Evolutionary conservation across 768 basidiomycete genomes (phyloP), one percentile per base, ranked within the genome.

Genomic region (Lactarius quietus): DNA sequence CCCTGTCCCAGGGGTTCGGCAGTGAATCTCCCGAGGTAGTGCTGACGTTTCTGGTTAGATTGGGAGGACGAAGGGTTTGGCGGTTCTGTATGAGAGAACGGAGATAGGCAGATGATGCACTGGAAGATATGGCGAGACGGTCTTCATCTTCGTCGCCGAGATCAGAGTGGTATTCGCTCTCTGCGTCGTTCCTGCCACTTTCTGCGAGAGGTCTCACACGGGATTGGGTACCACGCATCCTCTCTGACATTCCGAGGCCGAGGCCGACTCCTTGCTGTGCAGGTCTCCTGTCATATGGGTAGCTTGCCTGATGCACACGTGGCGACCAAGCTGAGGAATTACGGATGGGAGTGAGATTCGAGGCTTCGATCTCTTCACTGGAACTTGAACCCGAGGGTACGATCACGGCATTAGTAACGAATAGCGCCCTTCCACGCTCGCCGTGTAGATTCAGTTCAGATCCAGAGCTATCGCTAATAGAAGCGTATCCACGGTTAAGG

Each of bases 341-440:
- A 35, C n/a, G 31, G 23, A 43, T 23, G 15, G 57, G 26, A 18
- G 48, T n/a, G 10, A 20, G 28, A 29, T 36, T 56, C 10, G 52
- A 62, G 7, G 57, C 10, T 52, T 58, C 61, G 3, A 57, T 52
- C 15, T 62, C 65, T 62, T 62, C 65, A 43, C 65, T 66, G 8
- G 65, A 66, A 28, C 65, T 62, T n/a, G 65, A 66, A 57, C 65
- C 58, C n/a, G 65, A 66, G 7, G 65, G 61, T 6, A 65, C 66
- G 43, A 67, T 67, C 15, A 60, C 59, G 10, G 66, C 63, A 10
- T 67, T 67, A 6, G 66, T 65, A n/a, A 67, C 66, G 33, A 67
- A 64, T 36, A 66, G 39, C 18, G 65, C 65, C 39, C 65, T 62
- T 52, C 65, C 65, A 26, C 61, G 65, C 9, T 66, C 65, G 28